Base-by-base conservation (phyloP, 2,329 filamentous ascomycete species). In the Exserohilum rostratum region DNA sequence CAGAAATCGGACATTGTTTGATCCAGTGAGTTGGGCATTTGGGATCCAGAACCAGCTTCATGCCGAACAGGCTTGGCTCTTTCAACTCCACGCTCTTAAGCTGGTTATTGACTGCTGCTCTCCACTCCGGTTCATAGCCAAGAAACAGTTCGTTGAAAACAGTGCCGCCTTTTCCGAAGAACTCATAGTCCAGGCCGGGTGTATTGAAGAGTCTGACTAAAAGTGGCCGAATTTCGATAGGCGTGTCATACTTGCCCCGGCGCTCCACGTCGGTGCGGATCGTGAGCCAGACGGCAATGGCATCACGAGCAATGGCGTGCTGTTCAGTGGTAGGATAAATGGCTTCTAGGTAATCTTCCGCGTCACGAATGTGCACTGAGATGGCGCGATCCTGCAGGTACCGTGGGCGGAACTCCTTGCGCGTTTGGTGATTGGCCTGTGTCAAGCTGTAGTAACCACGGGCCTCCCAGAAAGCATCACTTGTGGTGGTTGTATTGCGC, bases 21-120 rank as follows among this genome's bases (percentile, higher is more conserved):
- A 57, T 43, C 55, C 55, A 57, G 10, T 51, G 45, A 7, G 18
- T 46, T 6, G 1, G 35, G 6, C 45, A 55, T 15, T 54, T 53
- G 5, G 46, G 55, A 33, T 45, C 29, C 40, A 57, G 35, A 18
- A 57, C 55, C 11, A 57, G 40, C 15, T 46, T 42, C 34, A 57
- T 3, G 4, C 55, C 55, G 13, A 53, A 57, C 10, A 50, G 22
- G 9, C 55, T 57, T 2, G 55, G 46, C 38, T 57, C 55, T 7
- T 57, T 53, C 30, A 54, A 42, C 40, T 57, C 55, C 30, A 57
- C 51, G 29, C 46, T 53, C 51, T 57, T 57, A 31, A 57, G 37
- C 11, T 50, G 50, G 22, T 50, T 44, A 13, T 37, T 37, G 18
- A 55, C 42, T 29, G 55, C 55, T 5, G 39, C 20, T 6, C 17